Conservation (phyloP, 2,329 filamentous ascomycete genomes). For the Hymenoscyphus infarciens region DNA sequence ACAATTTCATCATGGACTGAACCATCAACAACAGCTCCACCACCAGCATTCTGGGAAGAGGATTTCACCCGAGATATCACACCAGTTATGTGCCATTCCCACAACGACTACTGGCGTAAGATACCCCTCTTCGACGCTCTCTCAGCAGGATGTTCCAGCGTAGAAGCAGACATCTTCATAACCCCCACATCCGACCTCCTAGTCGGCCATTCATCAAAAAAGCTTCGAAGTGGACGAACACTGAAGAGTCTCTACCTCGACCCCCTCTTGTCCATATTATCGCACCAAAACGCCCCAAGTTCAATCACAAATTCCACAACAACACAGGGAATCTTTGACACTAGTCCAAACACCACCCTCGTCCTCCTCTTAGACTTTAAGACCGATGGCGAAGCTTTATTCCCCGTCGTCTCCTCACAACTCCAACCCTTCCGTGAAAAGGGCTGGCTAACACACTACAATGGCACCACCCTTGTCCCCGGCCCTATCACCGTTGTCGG, state of each 20-base stretch:
- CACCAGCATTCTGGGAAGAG: constrained; percentile 14
- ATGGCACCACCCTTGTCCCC: constrained; percentile 17
- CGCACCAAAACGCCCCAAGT: constrained; percentile 44
- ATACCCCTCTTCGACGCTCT: constrained; percentile 48
- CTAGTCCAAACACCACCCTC: constrained; percentile 29
- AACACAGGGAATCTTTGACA: constrained; percentile 12
- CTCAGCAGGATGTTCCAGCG: constrained; percentile 51
- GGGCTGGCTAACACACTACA: constrained; percentile 39
- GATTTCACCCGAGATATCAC: constrained; percentile 15
- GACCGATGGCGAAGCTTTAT: constrained; percentile 37
- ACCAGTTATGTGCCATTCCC: constrained; percentile 38
- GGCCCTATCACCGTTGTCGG: constrained; percentile 47
- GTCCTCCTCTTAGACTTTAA: constrained; percentile 51
- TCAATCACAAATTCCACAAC: constrained; percentile 39
- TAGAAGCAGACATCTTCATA: constrained; percentile 60
- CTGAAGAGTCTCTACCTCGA: constrained; percentile 55
- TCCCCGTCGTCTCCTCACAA: constrained; percentile 38
- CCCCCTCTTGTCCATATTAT: constrained; percentile 53
- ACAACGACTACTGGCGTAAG: constrained; percentile 55
- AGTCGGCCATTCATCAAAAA: constrained; percentile 52
- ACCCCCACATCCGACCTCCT: constrained; percentile 38
- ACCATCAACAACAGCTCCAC: constrained; percentile 13
- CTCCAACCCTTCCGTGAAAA: constrained; percentile 40
- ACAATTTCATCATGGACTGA: constrained; percentile 13
- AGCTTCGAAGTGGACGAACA: constrained; percentile 51